Conservation (phyloP, 2,329 filamentous ascomycete genomes). For the Chrysoporthe cubensis region DNA sequence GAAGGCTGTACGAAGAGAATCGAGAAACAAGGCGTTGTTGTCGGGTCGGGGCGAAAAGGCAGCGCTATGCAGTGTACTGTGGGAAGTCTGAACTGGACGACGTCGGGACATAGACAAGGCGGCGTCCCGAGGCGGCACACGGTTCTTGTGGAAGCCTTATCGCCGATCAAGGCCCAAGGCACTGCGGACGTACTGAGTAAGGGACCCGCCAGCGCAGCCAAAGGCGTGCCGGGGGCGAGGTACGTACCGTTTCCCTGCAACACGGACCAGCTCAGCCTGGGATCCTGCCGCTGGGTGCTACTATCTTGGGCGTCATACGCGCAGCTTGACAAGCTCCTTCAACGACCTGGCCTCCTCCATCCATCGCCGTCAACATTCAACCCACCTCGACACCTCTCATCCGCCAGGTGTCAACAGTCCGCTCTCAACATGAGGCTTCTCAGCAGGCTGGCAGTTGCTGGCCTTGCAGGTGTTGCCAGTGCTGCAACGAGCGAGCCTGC, state of each 20-base stretch:
- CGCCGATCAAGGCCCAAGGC: not conserved
- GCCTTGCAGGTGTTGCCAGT: constrained; percentile 36
- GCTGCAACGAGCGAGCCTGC: constrained; percentile 48
- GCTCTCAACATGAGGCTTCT: constrained; percentile 37
- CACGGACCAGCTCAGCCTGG: constrained; percentile 14
- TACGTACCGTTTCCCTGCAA: not conserved
- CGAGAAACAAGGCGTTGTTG: not conserved
- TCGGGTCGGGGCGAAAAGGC: constrained; percentile 1
- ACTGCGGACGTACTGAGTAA: no score
- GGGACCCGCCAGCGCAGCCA: no score
- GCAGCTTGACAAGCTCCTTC: constrained; percentile 23
- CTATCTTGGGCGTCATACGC: constrained; percentile 22
- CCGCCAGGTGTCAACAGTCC: constrained; percentile 1
- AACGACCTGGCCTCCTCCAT: not conserved
- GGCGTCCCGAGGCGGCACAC: not conserved
- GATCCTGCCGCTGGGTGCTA: not conserved
- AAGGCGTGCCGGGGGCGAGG: not conserved
- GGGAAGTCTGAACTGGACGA: not conserved
- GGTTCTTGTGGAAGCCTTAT: not conserved
- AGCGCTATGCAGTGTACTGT: constrained; percentile 2
- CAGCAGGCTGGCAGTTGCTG: constrained; percentile 37
- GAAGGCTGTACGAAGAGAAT: not conserved
- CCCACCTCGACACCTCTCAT: constrained; percentile 9
- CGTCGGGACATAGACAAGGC: not conserved
- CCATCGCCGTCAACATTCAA: constrained; percentile 2